Evolutionary conservation across 1,139 yeast species (phyloP), one percentile per base, ranked within the genome.

Genomic region (Casaregolazyma lundiana): DNA sequence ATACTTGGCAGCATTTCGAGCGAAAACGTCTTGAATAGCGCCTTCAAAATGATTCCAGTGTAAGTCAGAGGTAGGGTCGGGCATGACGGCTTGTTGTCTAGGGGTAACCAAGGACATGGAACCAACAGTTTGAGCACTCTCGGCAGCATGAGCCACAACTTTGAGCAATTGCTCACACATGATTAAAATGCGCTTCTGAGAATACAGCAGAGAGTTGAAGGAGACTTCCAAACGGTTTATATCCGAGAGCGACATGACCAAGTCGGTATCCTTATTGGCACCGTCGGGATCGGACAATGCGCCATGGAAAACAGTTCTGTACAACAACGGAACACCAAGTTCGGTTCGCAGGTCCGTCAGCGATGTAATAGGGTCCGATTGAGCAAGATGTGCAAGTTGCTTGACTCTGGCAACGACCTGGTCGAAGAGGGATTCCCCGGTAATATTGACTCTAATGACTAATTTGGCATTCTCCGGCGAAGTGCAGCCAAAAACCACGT

Each of bases 11-110:
- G 98, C 97, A 63, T 92, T 92, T 48, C 74, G 79, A 65, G 83
- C 81, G 66, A 92, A 92, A 42, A 92, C 90, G 59, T 92, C 98
- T 62, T 94, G 98, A 56, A 92, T 94, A 8, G 97, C 90, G 41
- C 99, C 98, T 55, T 94, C 77, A 67, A 81, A 92, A 16, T 86
- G 86, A 38, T 81, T 72, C 97, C 97, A 92, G 65, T 89, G 95
- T 55, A 92, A 75, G 59, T 90, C 84, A 9, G 71, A 66, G 2
- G 89, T 86, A 38, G 99, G 98, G 62, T 90, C 94, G 5, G 98
- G 98, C 49, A 94, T 72, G 3, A 73, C 66, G 0, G 64, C 55
- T 34, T 60, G 61, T 60, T 89, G 96, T 1, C 80, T 62, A 9
- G 68, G 61, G 1, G 97, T 88, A 49, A 88, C 70, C 55, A 92